phyloP scores from a whole-genome alignment of 1,139 yeast genomes.

The Yamadazyma triangularis region DNA sequence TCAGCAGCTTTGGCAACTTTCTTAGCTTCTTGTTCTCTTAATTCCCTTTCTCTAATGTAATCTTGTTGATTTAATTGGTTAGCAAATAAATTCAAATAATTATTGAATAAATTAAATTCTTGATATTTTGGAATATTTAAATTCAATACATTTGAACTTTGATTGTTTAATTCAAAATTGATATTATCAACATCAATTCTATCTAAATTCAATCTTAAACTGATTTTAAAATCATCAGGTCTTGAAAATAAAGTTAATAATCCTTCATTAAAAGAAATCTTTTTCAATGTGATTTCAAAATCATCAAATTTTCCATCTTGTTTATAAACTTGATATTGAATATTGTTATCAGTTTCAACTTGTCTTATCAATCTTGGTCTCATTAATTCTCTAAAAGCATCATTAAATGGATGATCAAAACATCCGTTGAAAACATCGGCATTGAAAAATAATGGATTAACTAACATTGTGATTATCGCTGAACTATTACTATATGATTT shows the following conservation, averaged over 20 bases:
- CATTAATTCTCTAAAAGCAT: slow-evolving; percentile 4
- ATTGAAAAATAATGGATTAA: slow-evolving; percentile 14
- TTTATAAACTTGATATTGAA: slow-evolving; percentile 38
- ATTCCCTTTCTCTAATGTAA: slow-evolving; percentile 6
- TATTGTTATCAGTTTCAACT: slow-evolving; percentile 33
- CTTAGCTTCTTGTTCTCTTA: slow-evolving; percentile 1
- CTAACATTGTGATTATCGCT: slow-evolving; percentile 16
- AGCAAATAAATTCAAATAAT: slow-evolving; percentile 6
- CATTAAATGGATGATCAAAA: slow-evolving; percentile 2
- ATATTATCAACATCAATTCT: slow-evolving; percentile 31
- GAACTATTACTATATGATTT: background rate
- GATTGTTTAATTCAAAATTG: slow-evolving; percentile 32
- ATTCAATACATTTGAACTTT: slow-evolving; percentile 30
- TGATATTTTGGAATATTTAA: slow-evolving; percentile 36
- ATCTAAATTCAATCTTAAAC: slow-evolving; percentile 28
- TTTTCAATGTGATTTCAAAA: slow-evolving; percentile 36
- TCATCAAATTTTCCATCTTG: slow-evolving; percentile 31
- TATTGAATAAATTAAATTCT: slow-evolving; percentile 6
- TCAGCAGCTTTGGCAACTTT: background rate
- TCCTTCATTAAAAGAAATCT: slow-evolving; percentile 14
- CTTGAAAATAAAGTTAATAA: slow-evolving; percentile 27
- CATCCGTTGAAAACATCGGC: slow-evolving; percentile 7
- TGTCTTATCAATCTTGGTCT: slow-evolving; percentile 33
- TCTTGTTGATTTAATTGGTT: slow-evolving; percentile 4
- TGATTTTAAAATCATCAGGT: slow-evolving; percentile 30